Base-by-base conservation (phyloP, 768 basidiomycete species). In the Coprinopsis cinerea region DNA sequence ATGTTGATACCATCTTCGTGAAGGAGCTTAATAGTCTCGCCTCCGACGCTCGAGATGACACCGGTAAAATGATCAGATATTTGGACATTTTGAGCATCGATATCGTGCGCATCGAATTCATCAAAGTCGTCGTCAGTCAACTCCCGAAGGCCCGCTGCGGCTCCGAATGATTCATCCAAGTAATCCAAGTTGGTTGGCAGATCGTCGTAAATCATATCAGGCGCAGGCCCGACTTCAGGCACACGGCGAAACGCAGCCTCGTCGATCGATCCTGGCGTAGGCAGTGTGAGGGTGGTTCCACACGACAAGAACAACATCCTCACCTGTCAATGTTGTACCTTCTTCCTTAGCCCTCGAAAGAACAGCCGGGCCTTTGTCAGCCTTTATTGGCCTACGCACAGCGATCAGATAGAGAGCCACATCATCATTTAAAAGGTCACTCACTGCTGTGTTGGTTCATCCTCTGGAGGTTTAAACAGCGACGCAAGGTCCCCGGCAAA, bases 201-300 rank as follows among this genome's bases (percentile, higher is more conserved):
- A 62, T 98, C 93, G 58, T 98, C 95, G 26, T 74, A 71, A 49
- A 98, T 85, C 82, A 96, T 83, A 64, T 97, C 95, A 13, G 89
- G 83, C 7, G 82, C 77, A 9, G 81, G 77, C 18, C 87, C 85
- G 35, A 95, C 72, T 55, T 91, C 85, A 1, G 91, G 91, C 5
- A 83, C 61, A 36, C 69, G 72, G 44, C 72, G 77, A 69, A 95
- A 96, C 1, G 92, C 89, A 28, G 85, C 66, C 49, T 92, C 85
- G 48, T 95, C 92, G 28, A 96, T 69, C 9, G 86, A 87, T 47
- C 77, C 85, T 88, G 50, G 2, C 26, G 22, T 35, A 32, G 32
- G 34, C 43, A 18, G 46, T 41, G 17, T n/a, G 20, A 26, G 27
- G 44, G 39, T 42, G 30, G 24, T 47, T 15, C 5, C 11, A 18